These are phyloP conservation scores for Juncus inflexus DNA, from an alignment of 176 grass and related monocot species.

Conservation along the genomic window DNA sequence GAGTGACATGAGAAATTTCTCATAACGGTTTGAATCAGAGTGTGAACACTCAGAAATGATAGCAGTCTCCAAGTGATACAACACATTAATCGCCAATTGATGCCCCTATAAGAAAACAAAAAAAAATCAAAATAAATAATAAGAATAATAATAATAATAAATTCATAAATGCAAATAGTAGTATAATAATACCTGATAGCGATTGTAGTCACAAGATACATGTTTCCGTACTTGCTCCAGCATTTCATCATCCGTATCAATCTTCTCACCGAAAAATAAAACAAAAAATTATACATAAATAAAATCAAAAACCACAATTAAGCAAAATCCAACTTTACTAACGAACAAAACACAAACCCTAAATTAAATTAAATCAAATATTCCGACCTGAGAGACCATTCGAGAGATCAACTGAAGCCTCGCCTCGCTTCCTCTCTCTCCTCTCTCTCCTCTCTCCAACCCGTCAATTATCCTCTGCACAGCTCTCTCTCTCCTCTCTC, in stretches of 20 bases:
- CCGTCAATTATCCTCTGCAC: constrained; percentile 64
- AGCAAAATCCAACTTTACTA: not conserved
- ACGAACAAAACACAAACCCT: constrained; percentile 19
- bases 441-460: constrained; percentile 37
- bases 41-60: constrained; percentile 41
- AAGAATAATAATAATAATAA: too few relatives aligned
- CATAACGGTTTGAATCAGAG: constrained; percentile 54
- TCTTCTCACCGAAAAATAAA: constrained; percentile 39
- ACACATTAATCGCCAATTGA: constrained; percentile 85
- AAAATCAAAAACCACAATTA: too few relatives aligned
- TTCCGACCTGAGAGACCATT: constrained; percentile 74
- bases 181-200: constrained; percentile 60
- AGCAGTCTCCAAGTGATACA: constrained; percentile 65
- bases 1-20: constrained; percentile 89
- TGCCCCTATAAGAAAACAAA: constrained; percentile 48
- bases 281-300: not conserved
- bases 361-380: constrained; percentile 28
- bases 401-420: constrained; percentile 76
- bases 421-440: constrained; percentile 37
- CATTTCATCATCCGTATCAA: constrained; percentile 59
- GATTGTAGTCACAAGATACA: constrained; percentile 60
- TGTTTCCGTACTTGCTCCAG: constrained; percentile 74
- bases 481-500: constrained; percentile 41
- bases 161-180: constrained; percentile 1
- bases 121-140: not conserved